These are phyloP conservation scores for Tuctoria greenei DNA, from an alignment of 176 grass and related monocot genomes.

Conservation along the genomic window DNA sequence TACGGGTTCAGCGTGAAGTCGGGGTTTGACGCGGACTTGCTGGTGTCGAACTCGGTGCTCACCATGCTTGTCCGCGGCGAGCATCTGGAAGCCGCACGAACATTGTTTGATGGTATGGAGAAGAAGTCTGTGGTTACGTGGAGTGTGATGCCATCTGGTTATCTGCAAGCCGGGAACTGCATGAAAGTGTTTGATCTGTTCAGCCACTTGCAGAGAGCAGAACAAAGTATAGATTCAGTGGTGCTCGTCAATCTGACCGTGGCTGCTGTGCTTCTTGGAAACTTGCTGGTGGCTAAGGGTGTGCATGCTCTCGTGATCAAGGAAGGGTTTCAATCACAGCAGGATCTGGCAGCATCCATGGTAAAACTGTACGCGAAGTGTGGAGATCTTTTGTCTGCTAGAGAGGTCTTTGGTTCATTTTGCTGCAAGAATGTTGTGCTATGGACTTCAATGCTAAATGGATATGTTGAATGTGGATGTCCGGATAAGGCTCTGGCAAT, in stretches of 20 bases:
- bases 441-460: conserved; percentile 64
- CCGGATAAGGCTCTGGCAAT: conserved; percentile 35
- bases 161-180: conserved; percentile 35
- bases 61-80: conserved; percentile 39
- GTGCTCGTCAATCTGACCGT: conserved; percentile 42
- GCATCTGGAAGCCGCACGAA: conserved; percentile 23
- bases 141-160: conserved; percentile 48
- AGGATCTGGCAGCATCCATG: conserved; percentile 42
- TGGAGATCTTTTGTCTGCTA: conserved; percentile 40
- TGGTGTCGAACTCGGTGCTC: conserved; percentile 47
- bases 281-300: conserved; percentile 33
- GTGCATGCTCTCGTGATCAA: conserved; percentile 48
- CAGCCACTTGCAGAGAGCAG: conserved; percentile 31
- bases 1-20: conserved; percentile 47
- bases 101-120: conserved; percentile 40
- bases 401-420: conserved; percentile 44
- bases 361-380: conserved; percentile 60
- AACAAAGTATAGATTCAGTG: conserved; percentile 34
- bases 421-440: conserved; percentile 36
- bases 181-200: conserved; percentile 49
- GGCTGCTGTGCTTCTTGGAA: conserved; percentile 32
- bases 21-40: conserved; percentile 43
- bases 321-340: conserved; percentile 40
- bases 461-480: conserved; percentile 50
- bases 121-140: conserved; percentile 58